Evolutionary conservation across 805 yeast species (phyloP).

Genomic region (Candida chilensis): DNA sequence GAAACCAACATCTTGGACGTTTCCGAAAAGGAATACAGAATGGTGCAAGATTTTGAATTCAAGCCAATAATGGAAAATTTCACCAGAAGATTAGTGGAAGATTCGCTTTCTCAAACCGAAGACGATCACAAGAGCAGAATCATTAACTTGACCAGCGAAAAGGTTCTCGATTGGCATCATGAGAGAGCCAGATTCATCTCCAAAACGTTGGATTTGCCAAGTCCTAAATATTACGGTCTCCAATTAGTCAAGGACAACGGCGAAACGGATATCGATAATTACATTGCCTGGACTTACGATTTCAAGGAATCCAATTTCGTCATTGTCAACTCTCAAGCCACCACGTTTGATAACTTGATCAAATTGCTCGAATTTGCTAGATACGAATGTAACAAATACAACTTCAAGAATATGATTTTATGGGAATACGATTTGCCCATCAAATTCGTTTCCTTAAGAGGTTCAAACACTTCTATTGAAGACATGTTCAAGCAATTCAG

Average conservation of each 20-base stretch:
- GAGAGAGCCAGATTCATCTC: conserved; percentile 16
- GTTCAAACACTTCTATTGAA: too few species aligned
- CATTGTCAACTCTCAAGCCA: background rate
- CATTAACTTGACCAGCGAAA: conserved; percentile 1
- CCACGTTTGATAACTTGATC: background rate
- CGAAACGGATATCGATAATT: too few species aligned
- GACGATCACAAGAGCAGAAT: conserved; percentile 2
- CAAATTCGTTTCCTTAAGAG: too few species aligned
- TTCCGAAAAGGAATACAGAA: background rate
- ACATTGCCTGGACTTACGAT: background rate
- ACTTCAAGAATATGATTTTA: background rate
- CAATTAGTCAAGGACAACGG: too few species aligned
- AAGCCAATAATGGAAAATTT: background rate
- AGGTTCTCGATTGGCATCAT: conserved; percentile 31
- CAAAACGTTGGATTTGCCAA: conserved; percentile 1
- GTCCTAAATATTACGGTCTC: too few species aligned
- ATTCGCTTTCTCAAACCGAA: too few species aligned
- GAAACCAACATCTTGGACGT: conserved; percentile 2
- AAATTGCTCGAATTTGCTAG: background rate
- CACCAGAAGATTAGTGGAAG: background rate
- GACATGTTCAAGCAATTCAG: too few species aligned
- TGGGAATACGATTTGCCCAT: conserved; percentile 1
- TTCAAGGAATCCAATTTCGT: background rate
- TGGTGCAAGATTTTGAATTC: too few species aligned
- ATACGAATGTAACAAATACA: background rate